Base-by-base conservation (phyloP, 2,329 filamentous ascomycete genomes). In the Botrytis pseudocinerea region DNA sequence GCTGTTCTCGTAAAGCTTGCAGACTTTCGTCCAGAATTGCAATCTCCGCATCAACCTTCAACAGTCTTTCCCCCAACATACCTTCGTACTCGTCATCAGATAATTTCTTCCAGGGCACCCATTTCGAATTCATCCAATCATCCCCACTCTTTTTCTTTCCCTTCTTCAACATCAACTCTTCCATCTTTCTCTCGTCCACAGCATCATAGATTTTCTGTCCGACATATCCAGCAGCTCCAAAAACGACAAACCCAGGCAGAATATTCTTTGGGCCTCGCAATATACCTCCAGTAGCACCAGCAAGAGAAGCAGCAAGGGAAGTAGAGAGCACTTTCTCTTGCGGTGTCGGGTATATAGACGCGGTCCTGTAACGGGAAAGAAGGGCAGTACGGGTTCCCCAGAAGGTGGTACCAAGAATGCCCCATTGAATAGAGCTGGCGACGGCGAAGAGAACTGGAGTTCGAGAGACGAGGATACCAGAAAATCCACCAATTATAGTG, bases 11-110 rank as follows among this genome's bases (percentile, higher is more conserved):
- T 42, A 70, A 51, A 72, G 72, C 84, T 65, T 85, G 87, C 76
- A 96, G 93, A 78, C 89, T 90, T 71, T 95, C 93, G 78, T 96
- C 92, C 51, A 95, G 85, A 8, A 96, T 81, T 0, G 92, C 90
- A 81, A 96, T 94, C 75, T 95, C 92, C 1, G 89, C 92, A 76
- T 96, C 91, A 4, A 95, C 83, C 75, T 85, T 87, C 40, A 95
- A 80, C 59, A 94, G 83, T 82, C 91, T 93, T 80, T 95, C 92
- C 44, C 86, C 84, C 78, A 96, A 84, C 83, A 94, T 89, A 1
- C 86, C 83, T 73, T 88, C 87, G 79, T 96, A 96, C 77, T 96
- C 90, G 40, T 91, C 86, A 77, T 96, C 91, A 0, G 89, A 89
- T 40, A 96, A 83, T 20, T 88, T 87, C 77, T 87, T 91, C 75